These are phyloP conservation scores for Acrocalymma vagum DNA, from an alignment of 2,329 filamentous ascomycete genomes.

Conservation along the genomic window DNA sequence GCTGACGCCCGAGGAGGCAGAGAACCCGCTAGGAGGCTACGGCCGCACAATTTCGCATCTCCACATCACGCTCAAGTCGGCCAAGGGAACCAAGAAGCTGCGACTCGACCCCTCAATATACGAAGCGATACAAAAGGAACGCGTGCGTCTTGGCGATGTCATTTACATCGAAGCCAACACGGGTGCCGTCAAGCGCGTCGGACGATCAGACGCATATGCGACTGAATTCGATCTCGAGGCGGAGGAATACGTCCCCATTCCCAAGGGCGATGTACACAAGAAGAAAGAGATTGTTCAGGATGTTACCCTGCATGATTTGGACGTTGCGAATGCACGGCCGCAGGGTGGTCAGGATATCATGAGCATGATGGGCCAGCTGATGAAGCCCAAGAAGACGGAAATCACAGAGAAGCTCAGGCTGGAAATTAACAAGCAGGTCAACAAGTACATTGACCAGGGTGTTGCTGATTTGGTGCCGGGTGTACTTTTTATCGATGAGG, in stretches of 20 bases:
- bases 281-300: conserved; percentile 99
- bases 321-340: conserved; percentile 92
- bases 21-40: conserved; percentile 96
- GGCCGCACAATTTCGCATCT: conserved; percentile 97
- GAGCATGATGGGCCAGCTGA: conserved; percentile 99
- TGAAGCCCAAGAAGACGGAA: conserved; percentile 99
- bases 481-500: conserved; percentile 98
- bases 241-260: conserved; percentile 98
- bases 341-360: conserved; percentile 99
- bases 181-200: conserved; percentile 95
- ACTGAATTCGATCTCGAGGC: conserved; percentile 99
- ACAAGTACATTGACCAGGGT: conserved; percentile 98
- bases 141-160: conserved; percentile 94
- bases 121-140: conserved; percentile 98
- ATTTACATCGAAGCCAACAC: conserved; percentile 99
- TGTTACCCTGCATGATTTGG: conserved; percentile 94
- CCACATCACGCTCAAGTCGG: conserved; percentile 92
- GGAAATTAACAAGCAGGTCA: conserved; percentile 99
- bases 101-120: conserved; percentile 97
- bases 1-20: conserved; percentile 95
- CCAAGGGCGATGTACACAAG: conserved; percentile 99
- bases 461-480: conserved; percentile 98
- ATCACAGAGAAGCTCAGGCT: conserved; percentile 95
- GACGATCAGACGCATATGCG: conserved; percentile 93
- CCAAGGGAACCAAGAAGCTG: conserved; percentile 97